Base-by-base conservation (phyloP, 2,329 filamentous ascomycete genomes). In the Diaporthe aspalathi region DNA sequence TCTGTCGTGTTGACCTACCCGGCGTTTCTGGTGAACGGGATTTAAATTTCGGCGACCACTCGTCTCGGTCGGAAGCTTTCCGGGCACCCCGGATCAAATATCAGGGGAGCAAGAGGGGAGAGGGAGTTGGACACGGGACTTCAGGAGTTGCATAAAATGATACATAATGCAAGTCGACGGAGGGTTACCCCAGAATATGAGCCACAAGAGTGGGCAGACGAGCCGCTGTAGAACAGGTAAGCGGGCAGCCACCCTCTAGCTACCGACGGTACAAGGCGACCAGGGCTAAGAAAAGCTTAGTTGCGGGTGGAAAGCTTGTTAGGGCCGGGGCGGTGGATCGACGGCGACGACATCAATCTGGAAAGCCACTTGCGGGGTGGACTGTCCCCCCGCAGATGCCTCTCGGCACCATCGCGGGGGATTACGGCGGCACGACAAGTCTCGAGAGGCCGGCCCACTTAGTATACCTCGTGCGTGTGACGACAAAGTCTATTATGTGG, bases 261-360 rank as follows among this genome's bases (percentile, higher is more conserved):
- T 29, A 29, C 50, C 6, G 12, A 7, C 8, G 11, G 47, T 38
- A 14, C 52, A 20, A 38, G 29, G 32, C 52, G 52, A 12, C 29
- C 52, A 24, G 20, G 11, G 27, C 60, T 27, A 63, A 47, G 57
- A 43, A 63, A 49, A 63, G 60, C 60, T 63, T 63, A 38, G 29
- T 43, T 22, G 60, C 60, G 17, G 40, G 24, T 24, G 40, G n/a
- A 63, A 63, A 63, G 60, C 60, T 63, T 63, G 27, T 63, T 49
- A 47, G 40, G 3, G 57, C 57, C 24, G 11, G 47, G 40, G 40
- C 57, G 57, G 17, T 22, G 57, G 57, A 32, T 29, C 24, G n/a
- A 43, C n/a, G 54, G 14, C 35, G 11, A 8, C 45, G 8, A n/a
- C n/a, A n/a, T n/a, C n/a, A n/a, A n/a, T n/a, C n/a, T n/a, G n/a